Conservation (phyloP, 441 rosid species). For the Biscutella auriculata region DNA sequence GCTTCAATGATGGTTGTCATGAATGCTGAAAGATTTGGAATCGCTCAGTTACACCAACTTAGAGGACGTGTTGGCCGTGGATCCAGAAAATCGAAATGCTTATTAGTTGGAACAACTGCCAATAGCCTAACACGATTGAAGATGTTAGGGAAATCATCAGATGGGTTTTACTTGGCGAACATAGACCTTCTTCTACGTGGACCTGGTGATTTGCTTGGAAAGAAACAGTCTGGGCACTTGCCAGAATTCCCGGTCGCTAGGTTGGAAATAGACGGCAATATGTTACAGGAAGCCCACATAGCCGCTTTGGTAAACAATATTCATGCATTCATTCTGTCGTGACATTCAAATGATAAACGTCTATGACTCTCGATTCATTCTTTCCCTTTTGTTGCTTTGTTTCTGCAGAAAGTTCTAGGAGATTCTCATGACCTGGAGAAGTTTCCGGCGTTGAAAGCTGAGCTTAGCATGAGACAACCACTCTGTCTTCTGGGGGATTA, state of each 20-base stretch:
- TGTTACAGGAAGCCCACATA: conserved; percentile 75
- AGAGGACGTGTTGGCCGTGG: conserved; percentile 90
- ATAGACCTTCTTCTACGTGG: conserved; percentile 82
- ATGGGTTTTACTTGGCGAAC: conserved; percentile 82
- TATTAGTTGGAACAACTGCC: conserved; percentile 42
- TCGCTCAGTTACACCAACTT: conserved; percentile 88
- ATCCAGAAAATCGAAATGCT: conserved; percentile 57
- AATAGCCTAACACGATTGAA: conserved; percentile 55
- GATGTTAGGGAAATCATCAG: conserved; percentile 68
- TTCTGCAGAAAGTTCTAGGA: conserved; percentile 52
- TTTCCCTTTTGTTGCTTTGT: not conserved
- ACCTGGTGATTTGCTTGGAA: conserved; percentile 87
- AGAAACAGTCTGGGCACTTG: conserved; percentile 88
- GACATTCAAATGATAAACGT: not conserved
- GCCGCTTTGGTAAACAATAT: conserved; percentile 67
- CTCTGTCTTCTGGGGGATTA: conserved; percentile 78
- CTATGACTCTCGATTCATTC: not conserved
- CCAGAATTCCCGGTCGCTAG: conserved; percentile 85
- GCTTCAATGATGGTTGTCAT: conserved; percentile 95
- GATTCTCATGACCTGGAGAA: conserved; percentile 51
- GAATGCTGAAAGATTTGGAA: conserved; percentile 95
- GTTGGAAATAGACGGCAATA: conserved; percentile 71
- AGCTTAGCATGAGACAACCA: conserved; percentile 95
- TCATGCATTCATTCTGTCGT: not conserved
- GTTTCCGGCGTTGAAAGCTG: conserved; percentile 71